Base-by-base conservation (phyloP, 139 green algal genomes). In the Bryopsis sp. region DNA sequence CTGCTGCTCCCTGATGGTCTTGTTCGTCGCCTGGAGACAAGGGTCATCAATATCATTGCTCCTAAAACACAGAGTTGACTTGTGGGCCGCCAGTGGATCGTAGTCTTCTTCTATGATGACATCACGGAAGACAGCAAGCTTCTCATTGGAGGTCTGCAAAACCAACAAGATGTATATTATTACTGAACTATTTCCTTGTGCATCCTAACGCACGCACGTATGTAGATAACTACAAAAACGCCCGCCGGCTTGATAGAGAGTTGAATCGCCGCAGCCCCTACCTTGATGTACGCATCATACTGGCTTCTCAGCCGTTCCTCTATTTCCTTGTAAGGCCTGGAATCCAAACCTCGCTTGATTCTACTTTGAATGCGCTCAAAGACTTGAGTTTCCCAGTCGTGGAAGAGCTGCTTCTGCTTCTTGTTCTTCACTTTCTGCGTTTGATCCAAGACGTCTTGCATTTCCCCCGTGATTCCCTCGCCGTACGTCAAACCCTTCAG, bases 251-350 rank as follows among this genome's bases (percentile, higher is more conserved):
- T n/a, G n/a, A n/a, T n/a, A n/a, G n/a, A n/a, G n/a, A n/a, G n/a
- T n/a, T n/a, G n/a, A n/a, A n/a, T n/a, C n/a, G n/a, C n/a, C n/a
- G n/a, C n/a, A n/a, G n/a, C 19, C 19, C 11, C 15, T 11, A 54
- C 43, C 43, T 54, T 54, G 11, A 54, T 54, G 19, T 54, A 54
- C 43, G 43, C 43, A 54, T 54, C 43, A 19, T 54, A 54, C 19
- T 54, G 43, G 43, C 43, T 54, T 19, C 43, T 54, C 43, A 54
- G 43, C 15, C 43, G 43, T 54, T 11, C 11, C 19, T 54, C 43
- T 11, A 54, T 54, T 11, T 54, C 43, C 19, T 54, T 19, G 11
- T 26, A 26, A 54, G 11, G 11, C 43, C 43, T 54, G 15, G 11
- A 19, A 11, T 19, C 43, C 43, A 54, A 54, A 19, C 15, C 43